Conservation (phyloP, 2,329 filamentous ascomycete species). For the Scytalidium lignicola region DNA sequence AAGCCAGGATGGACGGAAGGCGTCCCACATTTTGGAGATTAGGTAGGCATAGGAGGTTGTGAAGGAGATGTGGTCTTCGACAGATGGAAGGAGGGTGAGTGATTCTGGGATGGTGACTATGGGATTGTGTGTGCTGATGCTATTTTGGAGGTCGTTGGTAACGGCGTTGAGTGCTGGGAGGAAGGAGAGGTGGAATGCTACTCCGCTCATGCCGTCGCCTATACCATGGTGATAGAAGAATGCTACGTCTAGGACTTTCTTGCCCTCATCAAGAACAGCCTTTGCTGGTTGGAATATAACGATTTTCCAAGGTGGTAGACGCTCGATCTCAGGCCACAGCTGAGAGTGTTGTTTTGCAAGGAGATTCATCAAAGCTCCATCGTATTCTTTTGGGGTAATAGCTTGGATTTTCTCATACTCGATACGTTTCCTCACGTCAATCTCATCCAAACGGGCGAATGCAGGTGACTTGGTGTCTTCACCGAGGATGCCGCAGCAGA, state of each 20-base stretch:
- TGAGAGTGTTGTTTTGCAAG: constrained; percentile 35
- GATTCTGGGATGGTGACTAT: constrained; percentile 27
- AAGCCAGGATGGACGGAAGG: constrained; percentile 36
- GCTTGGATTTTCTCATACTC: constrained; percentile 27
- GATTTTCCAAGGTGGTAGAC: constrained; percentile 43
- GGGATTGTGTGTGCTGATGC: constrained; percentile 19
- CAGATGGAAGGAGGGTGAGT: constrained; percentile 11
- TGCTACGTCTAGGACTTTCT: constrained; percentile 24
- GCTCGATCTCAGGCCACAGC: constrained; percentile 35
- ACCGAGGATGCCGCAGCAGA: constrained; percentile 43
- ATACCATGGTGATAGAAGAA: constrained; percentile 50
- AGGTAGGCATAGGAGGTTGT: constrained; percentile 37
- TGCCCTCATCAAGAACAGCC: constrained; percentile 8
- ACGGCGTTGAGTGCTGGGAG: constrained; percentile 35
- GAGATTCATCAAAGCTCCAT: constrained; percentile 28
- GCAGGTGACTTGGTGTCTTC: constrained; percentile 38
- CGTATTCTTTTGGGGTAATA: constrained; percentile 21
- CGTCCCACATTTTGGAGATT: constrained; percentile 33
- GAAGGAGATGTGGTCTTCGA: constrained; percentile 20
- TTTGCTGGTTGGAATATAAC: constrained; percentile 28
- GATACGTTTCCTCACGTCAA: constrained; percentile 41
- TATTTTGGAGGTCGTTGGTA: constrained; percentile 8
- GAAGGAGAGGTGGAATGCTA: constrained; percentile 44
- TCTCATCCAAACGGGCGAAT: constrained; percentile 37
- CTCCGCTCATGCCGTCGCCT: constrained; percentile 45